Base-by-base conservation (phyloP, 371 early-diverging fungal genomes). In the Apophysomyces sp. region DNA sequence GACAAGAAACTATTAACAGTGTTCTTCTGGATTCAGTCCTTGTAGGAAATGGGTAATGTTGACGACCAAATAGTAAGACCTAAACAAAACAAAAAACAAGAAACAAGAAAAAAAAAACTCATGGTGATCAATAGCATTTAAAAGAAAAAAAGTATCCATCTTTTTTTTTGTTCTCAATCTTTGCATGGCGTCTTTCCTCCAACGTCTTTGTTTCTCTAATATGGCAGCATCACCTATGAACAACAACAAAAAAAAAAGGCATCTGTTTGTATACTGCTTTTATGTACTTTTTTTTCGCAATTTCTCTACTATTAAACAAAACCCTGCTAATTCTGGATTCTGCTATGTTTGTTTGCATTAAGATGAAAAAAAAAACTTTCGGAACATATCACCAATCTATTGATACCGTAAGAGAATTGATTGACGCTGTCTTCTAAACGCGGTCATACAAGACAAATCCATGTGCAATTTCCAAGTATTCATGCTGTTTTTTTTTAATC, bases 401-500 rank as follows among this genome's bases (percentile, higher is more conserved):
- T 34, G 34, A n/a, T 37, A 37, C 37, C 11, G 37, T 11, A n/a
- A 37, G 12, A 34, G 34, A 13, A 37, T 3, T 37, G 37, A 37
- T 2, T 37, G n/a, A 37, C n/a, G 37, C 37, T 37, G 37, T 37
- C 37, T 11, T 37, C 37, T 37, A 37, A 34, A 37, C 37, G n/a
- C 37, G n/a, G 37, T 37, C 11, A 37, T 37, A 37, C n/a, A n/a
- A 37, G 11, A 13, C 37, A 3, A 37, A 37, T 11, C 11, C 37
- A 37, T 37, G 11, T 37, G n/a, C 37, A 37, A 37, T 11, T n/a
- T 37, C 37, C 37, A 37, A 37, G 37, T 37, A 11, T n/a, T 37
- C 37, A 5, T 37, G 37, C 37, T 13, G 11, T n/a, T 37, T 58
- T n/a, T 58, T 27, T 72, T 57, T 87, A 89, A n/a, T n/a, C n/a